Percentiles rank a stretch among this genome's conserved stretches.
phyloP scores from a whole-genome alignment of 225 moss, liverwort and hornwort species.

The Bryum argenteum region DNA sequence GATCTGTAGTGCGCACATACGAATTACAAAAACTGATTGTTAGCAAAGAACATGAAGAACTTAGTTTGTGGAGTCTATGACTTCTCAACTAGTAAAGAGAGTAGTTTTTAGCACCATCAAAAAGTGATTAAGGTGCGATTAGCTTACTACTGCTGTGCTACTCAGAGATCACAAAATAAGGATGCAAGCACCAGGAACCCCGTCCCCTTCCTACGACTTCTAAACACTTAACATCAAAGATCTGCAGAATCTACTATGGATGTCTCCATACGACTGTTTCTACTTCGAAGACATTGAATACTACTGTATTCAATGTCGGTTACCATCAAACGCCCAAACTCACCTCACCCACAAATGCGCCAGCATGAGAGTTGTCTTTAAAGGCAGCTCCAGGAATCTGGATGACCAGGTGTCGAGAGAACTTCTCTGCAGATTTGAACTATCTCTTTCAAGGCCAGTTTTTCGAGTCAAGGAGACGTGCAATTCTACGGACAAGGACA shows the following conservation, averaged over 20 bases:
- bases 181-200: neutral
- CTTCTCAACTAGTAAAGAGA: conserved; percentile 4
- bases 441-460: conserved; percentile 9
- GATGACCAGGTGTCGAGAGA: conserved; percentile 89
- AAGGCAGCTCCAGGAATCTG: conserved; percentile 75
- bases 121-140: neutral
- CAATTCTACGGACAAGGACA: neutral
- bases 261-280: neutral
- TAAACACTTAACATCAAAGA: neutral
- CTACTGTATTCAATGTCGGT: neutral
- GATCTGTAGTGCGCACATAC: conserved; percentile 51
- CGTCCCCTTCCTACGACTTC: neutral
- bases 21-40: conserved; percentile 5
- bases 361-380: conserved; percentile 85
- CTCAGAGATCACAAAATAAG: neutral
- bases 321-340: conserved; percentile 16
- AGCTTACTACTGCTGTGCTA: neutral
- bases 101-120: neutral
- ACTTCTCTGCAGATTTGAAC: conserved; percentile 66
- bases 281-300: neutral
- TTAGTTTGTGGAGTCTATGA: conserved; percentile 1
- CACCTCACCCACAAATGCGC: conserved; percentile 88
- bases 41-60: neutral
- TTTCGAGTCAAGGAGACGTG: conserved; percentile 8
- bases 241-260: too few relatives aligned